Percentiles rank a stretch among this genome's conserved stretches.
phyloP scores from a whole-genome alignment of 2,329 filamentous ascomycete genomes.

The Coniochaeta sp. region DNA sequence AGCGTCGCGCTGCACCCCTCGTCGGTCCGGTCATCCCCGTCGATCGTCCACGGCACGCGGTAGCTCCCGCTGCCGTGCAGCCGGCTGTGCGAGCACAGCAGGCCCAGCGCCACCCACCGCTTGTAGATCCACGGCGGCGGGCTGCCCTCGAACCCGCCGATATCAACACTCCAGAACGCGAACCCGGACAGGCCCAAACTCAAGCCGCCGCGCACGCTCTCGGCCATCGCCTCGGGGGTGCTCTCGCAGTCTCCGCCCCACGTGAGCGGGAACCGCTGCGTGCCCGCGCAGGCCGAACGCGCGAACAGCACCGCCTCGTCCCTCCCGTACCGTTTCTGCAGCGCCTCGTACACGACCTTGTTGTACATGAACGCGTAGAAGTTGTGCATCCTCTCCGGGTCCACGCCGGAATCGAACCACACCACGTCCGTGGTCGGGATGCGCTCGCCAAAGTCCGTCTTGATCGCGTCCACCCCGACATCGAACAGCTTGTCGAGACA shows the following conservation, averaged over 20 bases:
- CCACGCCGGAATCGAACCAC: constrained; percentile 52
- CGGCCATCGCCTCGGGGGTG: constrained; percentile 65
- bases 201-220: constrained; percentile 34
- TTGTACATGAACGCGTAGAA: constrained; percentile 72
- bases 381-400: constrained; percentile 66
- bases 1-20: constrained; percentile 45
- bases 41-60: constrained; percentile 69
- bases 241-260: constrained; percentile 74
- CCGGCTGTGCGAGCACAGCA: constrained; percentile 62
- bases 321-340: constrained; percentile 44
- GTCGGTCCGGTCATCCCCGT: constrained; percentile 51
- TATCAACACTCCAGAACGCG: constrained; percentile 23
- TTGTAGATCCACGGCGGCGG: constrained; percentile 66
- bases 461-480: constrained; percentile 63
- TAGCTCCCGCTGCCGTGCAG: constrained; percentile 65
- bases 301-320: constrained; percentile 59
- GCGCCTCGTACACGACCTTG: constrained; percentile 58
- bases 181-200: constrained; percentile 20
- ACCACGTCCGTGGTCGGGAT: constrained; percentile 59
- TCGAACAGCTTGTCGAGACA: constrained; percentile 60
- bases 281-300: constrained; percentile 58
- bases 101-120: constrained; percentile 70
- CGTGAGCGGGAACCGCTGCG: constrained; percentile 60
- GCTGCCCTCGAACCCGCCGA: constrained; percentile 52
- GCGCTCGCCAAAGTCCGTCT: constrained; percentile 70